These are phyloP conservation scores for Trichoderma sp. DNA, from an alignment of 2,329 filamentous ascomycete genomes.

Conservation along the genomic window DNA sequence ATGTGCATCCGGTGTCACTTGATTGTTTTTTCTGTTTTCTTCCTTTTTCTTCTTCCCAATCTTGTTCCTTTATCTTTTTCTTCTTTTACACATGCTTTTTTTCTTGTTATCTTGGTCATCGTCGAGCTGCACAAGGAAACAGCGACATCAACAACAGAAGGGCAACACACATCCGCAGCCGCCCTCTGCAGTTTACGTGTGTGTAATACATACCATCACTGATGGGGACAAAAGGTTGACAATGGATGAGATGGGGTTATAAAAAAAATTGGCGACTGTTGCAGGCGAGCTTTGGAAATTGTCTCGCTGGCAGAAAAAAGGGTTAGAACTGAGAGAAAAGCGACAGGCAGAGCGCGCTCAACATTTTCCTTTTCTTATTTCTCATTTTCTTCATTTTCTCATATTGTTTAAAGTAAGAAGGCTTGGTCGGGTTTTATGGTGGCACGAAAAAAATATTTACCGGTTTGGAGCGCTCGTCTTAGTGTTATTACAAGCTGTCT, in stretches of 20 bases:
- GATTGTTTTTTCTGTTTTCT: slow-evolving; percentile 16
- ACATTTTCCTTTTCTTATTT: slow-evolving; percentile 13
- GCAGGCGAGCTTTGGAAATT: slow-evolving; percentile 28
- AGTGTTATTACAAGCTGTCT: slow-evolving; percentile 28
- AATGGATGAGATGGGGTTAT: slow-evolving; percentile 2
- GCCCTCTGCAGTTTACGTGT: slow-evolving; percentile 7
- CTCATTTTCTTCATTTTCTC: slow-evolving; percentile 26
- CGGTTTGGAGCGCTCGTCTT: slow-evolving; percentile 28
- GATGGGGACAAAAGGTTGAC: background rate
- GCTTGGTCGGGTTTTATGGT: slow-evolving; percentile 24
- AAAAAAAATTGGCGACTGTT: slow-evolving; percentile 26
- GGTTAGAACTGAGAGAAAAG: slow-evolving; percentile 4
- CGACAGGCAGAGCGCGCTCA: slow-evolving; percentile 17
- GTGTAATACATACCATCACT: slow-evolving; percentile 23
- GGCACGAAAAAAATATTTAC: slow-evolving; percentile 17
- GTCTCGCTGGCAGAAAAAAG: slow-evolving; percentile 11
- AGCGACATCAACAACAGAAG: slow-evolving; percentile 20
- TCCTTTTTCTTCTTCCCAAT: background rate
- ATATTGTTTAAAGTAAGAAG: slow-evolving; percentile 28
- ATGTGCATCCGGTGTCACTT: slow-evolving; percentile 38
- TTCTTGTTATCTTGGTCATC: slow-evolving; percentile 13
- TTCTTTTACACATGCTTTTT: slow-evolving; percentile 6
- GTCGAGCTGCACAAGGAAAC: slow-evolving; percentile 19
- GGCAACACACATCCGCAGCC: slow-evolving; percentile 6
- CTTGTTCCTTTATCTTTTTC: slow-evolving; percentile 28